A percentile compares a stretch with the other conserved stretches of the same genome.
Evolutionary conservation across 2,329 filamentous ascomycete species (phyloP).

Genomic region (Pyricularia grisea): DNA sequence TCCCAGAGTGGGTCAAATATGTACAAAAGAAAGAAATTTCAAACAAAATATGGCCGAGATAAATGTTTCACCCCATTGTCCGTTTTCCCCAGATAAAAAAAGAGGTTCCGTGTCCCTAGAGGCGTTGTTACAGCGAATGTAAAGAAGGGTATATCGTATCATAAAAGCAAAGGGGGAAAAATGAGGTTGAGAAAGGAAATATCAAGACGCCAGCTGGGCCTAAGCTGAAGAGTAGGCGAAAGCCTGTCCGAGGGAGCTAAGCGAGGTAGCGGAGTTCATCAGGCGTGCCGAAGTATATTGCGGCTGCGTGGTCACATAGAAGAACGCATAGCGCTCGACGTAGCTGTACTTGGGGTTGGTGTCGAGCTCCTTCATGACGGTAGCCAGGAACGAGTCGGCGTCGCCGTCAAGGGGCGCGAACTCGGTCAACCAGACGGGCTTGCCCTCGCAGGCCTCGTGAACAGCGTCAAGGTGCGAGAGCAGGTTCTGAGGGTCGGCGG

Average conservation of each 20-base stretch:
- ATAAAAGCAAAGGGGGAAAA: not conserved
- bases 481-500: conserved; percentile 37
- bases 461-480: conserved; percentile 42
- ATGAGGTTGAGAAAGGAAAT: not conserved
- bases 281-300: not conserved
- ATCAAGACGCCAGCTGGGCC: not conserved
- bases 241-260: not conserved
- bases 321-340: conserved; percentile 49
- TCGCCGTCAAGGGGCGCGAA: conserved; percentile 43
- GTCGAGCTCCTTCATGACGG: conserved; percentile 39
- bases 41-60: not conserved
- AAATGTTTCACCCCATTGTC: not conserved
- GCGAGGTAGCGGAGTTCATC: not conserved
- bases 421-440: conserved; percentile 55
- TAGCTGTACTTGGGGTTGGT: conserved; percentile 31
- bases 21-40: not conserved
- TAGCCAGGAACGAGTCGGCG: conserved; percentile 36
- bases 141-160: conserved; percentile 2
- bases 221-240: not conserved
- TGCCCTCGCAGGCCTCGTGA: conserved; percentile 32
- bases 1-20: not conserved
- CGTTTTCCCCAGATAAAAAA: not conserved
- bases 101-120: conserved; percentile 1
- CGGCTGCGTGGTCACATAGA: conserved; percentile 33
- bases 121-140: conserved; percentile 1